Evolutionary conservation across 1,139 yeast genomes (phyloP).

Genomic region (Taiozyma sp.): DNA sequence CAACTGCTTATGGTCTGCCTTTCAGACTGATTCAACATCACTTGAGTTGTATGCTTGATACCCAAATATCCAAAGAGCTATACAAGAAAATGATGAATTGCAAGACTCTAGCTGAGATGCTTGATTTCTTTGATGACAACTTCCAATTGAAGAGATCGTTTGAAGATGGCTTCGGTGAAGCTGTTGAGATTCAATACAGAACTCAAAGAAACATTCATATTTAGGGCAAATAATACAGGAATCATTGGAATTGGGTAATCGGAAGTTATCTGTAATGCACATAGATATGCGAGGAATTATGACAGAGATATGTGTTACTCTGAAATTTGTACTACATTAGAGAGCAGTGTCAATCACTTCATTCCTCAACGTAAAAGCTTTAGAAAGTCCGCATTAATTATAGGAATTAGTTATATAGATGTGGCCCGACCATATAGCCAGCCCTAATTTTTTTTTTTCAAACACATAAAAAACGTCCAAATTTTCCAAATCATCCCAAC

Average conservation of each 20-base stretch:
- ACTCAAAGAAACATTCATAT: slow-evolving; percentile 30
- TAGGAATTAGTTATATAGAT: neutral
- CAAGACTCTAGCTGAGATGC: slow-evolving; percentile 51
- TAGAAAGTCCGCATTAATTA: no score
- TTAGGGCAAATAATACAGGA: slow-evolving; percentile 11
- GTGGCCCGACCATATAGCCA: neutral
- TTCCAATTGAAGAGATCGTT: slow-evolving; percentile 62
- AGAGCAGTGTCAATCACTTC: no score
- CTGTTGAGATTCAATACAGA: slow-evolving; percentile 50
- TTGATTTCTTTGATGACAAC: slow-evolving; percentile 75
- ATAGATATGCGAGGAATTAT: neutral
- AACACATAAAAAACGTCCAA: neutral
- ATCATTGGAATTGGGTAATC: neutral
- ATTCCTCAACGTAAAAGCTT: no score
- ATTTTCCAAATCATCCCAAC: neutral
- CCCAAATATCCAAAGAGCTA: slow-evolving; percentile 46
- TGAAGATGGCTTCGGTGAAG: slow-evolving; percentile 65
- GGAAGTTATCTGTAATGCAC: neutral
- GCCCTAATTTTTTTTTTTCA: neutral
- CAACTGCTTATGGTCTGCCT: slow-evolving; percentile 78
- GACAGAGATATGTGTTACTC: no score
- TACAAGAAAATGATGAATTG: slow-evolving; percentile 63
- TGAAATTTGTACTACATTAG: no score
- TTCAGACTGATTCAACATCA: slow-evolving; percentile 84
- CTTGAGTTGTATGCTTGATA: slow-evolving; percentile 75